Evolutionary conservation across 2,329 filamentous ascomycete genomes (phyloP).

Genomic region (Akanthomyces uredinophilus): DNA sequence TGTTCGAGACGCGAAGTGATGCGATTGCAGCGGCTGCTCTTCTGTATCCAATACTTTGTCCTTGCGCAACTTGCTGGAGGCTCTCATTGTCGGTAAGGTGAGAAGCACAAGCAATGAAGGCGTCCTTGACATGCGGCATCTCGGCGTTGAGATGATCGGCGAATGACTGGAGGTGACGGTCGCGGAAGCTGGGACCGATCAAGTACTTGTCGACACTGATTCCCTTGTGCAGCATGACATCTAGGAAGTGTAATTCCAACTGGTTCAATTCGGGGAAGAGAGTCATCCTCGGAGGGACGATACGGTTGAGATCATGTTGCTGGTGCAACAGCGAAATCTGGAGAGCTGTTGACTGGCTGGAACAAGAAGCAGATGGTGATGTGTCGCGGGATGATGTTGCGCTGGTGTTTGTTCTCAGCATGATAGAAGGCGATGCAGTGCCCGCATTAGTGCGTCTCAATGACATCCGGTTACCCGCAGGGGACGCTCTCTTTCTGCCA

Average conservation of each 20-base stretch:
- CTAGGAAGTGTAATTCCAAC: slow-evolving; percentile 13
- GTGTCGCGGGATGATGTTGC: not conserved
- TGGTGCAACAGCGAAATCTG: not conserved
- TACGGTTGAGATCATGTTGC: not conserved
- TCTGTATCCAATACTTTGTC: slow-evolving; percentile 13
- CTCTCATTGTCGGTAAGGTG: slow-evolving; percentile 7
- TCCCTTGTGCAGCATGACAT: slow-evolving; percentile 13
- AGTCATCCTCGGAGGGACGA: not conserved
- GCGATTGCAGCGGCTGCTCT: slow-evolving; percentile 14
- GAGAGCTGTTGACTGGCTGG: not conserved
- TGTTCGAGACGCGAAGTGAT: slow-evolving; percentile 4
- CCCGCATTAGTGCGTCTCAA: not conserved
- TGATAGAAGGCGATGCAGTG: not conserved
- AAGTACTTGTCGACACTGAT: slow-evolving; percentile 15
- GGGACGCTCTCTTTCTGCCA: not conserved
- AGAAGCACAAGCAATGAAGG: slow-evolving; percentile 15
- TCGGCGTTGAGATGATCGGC: slow-evolving; percentile 9
- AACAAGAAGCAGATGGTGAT: not conserved
- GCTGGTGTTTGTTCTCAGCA: not conserved
- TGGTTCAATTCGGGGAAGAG: slow-evolving; percentile 13
- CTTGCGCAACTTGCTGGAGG: slow-evolving; percentile 10
- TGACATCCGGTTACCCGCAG: slow-evolving; percentile 2
- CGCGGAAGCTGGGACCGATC: slow-evolving; percentile 14
- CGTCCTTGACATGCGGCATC: slow-evolving; percentile 12
- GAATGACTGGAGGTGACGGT: slow-evolving; percentile 14